Base-by-base conservation (phyloP, 2,329 filamentous ascomycete species). In the Aureobasidium sp. region DNA sequence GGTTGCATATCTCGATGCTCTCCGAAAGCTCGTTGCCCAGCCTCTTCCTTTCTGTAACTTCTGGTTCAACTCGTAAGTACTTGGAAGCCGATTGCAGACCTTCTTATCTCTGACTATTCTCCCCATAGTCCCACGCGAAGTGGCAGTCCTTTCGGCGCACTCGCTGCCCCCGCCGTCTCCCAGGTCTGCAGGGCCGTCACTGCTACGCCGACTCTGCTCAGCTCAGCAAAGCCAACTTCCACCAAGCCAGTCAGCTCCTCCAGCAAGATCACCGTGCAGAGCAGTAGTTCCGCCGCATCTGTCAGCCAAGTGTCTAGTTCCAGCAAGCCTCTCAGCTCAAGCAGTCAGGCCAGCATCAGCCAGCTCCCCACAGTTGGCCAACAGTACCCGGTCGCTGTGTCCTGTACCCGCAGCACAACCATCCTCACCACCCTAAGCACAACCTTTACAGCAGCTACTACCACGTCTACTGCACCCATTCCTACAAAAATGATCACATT, bases 21-120 rank as follows among this genome's bases (percentile, higher is more conserved):
- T 62, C 16, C 42, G 30, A 32, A 58, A 58, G 41, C 27, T 48
- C 5, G 60, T 62, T 16, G 60, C 60, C 37, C 44, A 62, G 30
- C 60, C 60, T 21, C n/a, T 62, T n/a, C 42, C 42, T 8, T 62
- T 62, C 36, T 62, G 60, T 34, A 57, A 42, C 2, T 62, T 62
- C 45, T 62, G 60, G 60, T 57, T 30, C 51, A 41, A 44, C 9
- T 27, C 53, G 50, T 41, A 10, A 44, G 58, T 51, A 44, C 9
- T 8, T 25, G 21, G 21, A 21, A 21, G 21, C 21, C 4, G n/a
- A 9, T 37, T 16, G 6, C 34, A 42, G 25, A 50, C 21, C 5
- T 4, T 9, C 25, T 32, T 5, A 5, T 32, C 30, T 21, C 21
- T 21, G 21, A 21, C 21, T 21, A 21, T 21, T 21, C 1, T 21